Evolutionary conservation across 1,284 basidiomycete genomes (phyloP).

Genomic region (Xerocomus nothofagi): DNA sequence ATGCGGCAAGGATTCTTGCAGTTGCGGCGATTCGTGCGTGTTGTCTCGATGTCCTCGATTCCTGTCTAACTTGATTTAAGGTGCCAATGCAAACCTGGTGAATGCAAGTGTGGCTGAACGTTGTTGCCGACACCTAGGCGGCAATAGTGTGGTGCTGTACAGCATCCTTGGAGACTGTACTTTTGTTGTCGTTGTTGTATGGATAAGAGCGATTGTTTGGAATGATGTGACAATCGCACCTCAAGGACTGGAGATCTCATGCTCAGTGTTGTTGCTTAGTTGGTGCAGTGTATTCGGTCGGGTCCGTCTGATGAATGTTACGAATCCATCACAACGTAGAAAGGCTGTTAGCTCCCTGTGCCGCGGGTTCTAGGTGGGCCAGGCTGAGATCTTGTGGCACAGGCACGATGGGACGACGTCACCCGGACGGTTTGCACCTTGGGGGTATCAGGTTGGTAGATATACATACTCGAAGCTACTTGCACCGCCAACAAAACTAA

Average conservation of each 20-base stretch:
- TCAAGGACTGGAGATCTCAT: neutral
- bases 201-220: neutral
- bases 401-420: neutral
- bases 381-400: neutral
- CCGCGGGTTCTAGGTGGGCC: too few species aligned
- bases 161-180: neutral
- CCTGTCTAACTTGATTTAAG: neutral
- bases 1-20: constrained; percentile 7
- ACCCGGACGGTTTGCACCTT: too few species aligned
- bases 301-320: too few species aligned
- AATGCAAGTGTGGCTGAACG: constrained; percentile 14
- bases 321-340: too few species aligned
- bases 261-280: neutral
- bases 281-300: neutral
- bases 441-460: neutral
- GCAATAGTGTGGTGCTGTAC: neutral
- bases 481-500: too few species aligned
- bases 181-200: neutral
- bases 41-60: neutral
- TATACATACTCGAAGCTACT: neutral
- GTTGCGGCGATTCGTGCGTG: constrained; percentile 6
- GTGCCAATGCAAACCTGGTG: constrained; percentile 16
- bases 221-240: neutral
- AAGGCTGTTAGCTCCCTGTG: too few species aligned
- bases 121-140: neutral